Base-by-base conservation (phyloP, 352 stramenopile genomes). In the Phytopythium montanum region DNA sequence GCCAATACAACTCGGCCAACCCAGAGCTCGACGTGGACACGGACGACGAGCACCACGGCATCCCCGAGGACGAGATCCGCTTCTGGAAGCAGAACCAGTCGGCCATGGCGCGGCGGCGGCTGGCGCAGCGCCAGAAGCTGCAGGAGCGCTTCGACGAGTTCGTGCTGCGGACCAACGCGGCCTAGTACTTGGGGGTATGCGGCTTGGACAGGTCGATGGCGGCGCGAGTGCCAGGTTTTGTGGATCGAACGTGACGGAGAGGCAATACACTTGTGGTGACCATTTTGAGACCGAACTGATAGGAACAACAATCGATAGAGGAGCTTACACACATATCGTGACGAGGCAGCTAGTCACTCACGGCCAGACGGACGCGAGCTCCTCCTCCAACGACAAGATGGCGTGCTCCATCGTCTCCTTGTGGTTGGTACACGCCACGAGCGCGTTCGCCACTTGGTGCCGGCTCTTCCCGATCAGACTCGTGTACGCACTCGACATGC, bases 91-190 rank as follows among this genome's bases (percentile, higher is more conserved):
- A 87, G 49, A 95, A 95, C 63, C 81, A 75, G 48, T 78, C 81
- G 13, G 81, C 62, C 54, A 75, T 95, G 39, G 83, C 88, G 57
- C 73, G 80, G 36, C 88, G 88, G 69, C 81, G 85, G 31, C 71
- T 88, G 59, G 85, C 79, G 10, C 83, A 95, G 57, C 81, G 85
- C 26, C 83, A 92, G 70, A 89, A 90, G 66, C 68, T 95, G 26
- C 85, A 93, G 64, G 79, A 95, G 65, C 82, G 85, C 56, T 95
- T 95, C 56, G 79, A 95, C 62, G 79, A 90, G 56, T 87, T 95
- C 53, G 81, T 95, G 50, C 58, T 86, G 65, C 85, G 85, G 53
- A 79, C 79, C 26, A 89, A 76, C 56, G 85, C 79, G 33, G 49
- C 56, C 12, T 61, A 48, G 21, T 2, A n/a, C n/a, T n/a, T n/a